Percentiles rank a stretch among this genome's conserved stretches.
These are phyloP conservation scores for Ophioceras dolichostomum DNA, from an alignment of 2,329 filamentous ascomycete genomes.

Conservation along the genomic window DNA sequence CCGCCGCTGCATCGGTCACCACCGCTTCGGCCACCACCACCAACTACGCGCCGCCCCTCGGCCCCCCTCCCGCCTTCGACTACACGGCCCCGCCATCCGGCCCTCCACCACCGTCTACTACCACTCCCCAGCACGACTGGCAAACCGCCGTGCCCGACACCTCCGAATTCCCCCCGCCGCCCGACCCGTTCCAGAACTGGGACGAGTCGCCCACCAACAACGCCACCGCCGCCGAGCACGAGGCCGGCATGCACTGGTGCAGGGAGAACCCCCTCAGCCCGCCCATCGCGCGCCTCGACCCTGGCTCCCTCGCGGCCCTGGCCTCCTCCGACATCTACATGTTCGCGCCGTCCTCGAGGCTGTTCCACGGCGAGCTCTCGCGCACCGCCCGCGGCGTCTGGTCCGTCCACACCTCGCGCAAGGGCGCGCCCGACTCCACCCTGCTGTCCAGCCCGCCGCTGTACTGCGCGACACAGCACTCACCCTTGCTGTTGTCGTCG, in stretches of 20 bases:
- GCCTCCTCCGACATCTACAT: slow-evolving; percentile 39
- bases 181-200: slow-evolving; percentile 50
- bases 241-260: slow-evolving; percentile 57
- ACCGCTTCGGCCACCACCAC: not conserved
- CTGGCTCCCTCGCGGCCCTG: slow-evolving; percentile 33
- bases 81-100: slow-evolving; percentile 16
- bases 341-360: slow-evolving; percentile 33
- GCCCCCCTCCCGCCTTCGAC: slow-evolving; percentile 16
- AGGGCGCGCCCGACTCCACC: slow-evolving; percentile 43
- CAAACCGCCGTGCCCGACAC: slow-evolving; percentile 59
- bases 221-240: slow-evolving; percentile 31
- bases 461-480: slow-evolving; percentile 49
- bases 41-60: slow-evolving; percentile 19
- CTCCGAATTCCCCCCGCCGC: slow-evolving; percentile 59
- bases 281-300: slow-evolving; percentile 20
- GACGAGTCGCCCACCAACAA: slow-evolving; percentile 58
- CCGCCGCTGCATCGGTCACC: slow-evolving; percentile 2
- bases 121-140: slow-evolving; percentile 51
- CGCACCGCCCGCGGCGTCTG: slow-evolving; percentile 38
- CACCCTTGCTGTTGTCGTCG: slow-evolving; percentile 28
- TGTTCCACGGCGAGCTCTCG: slow-evolving; percentile 34
- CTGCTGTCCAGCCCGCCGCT: slow-evolving; percentile 58
- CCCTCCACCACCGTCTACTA: slow-evolving; percentile 16
- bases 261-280: slow-evolving; percentile 41
- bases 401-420: slow-evolving; percentile 25